phyloP scores from a whole-genome alignment of 2,329 filamentous ascomycete species.

The Penicillium sp. region DNA sequence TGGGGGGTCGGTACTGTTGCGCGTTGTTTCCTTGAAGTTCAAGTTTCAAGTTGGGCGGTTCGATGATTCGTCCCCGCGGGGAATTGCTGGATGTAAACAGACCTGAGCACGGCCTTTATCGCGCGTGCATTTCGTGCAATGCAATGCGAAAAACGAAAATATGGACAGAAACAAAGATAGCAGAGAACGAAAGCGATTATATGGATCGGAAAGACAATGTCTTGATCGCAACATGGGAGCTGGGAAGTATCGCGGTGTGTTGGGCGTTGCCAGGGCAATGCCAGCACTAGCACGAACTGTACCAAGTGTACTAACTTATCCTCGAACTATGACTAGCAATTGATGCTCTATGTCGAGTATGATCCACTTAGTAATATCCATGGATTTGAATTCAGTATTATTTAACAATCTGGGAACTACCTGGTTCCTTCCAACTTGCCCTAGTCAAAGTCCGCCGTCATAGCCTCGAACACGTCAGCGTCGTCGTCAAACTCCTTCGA shows the following conservation, averaged over 20 bases:
- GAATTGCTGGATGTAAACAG: slow-evolving; percentile 7
- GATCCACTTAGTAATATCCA: not conserved
- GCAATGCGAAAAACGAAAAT: not conserved
- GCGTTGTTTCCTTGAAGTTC: slow-evolving; percentile 13
- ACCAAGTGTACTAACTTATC: too few species aligned
- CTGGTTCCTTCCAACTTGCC: not conserved
- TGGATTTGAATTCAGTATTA: not conserved
- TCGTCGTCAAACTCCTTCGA: slow-evolving; percentile 14
- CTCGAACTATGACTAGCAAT: not conserved
- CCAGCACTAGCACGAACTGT: not conserved
- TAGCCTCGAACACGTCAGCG: slow-evolving; percentile 32
- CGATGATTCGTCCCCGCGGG: slow-evolving; percentile 5
- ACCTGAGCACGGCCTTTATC: not conserved
- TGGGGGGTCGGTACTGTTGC: slow-evolving; percentile 22
- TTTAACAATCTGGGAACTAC: not conserved
- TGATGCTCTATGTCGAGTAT: not conserved
- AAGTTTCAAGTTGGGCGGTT: not conserved
- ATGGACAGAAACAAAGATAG: not conserved
- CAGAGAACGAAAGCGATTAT: not conserved
- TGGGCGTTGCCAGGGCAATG: slow-evolving; percentile 7
- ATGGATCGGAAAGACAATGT: not conserved
- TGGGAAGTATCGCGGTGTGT: not conserved
- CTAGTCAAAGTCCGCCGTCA: slow-evolving; percentile 31
- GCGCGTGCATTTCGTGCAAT: not conserved
- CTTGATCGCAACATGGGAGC: not conserved